Conservation (phyloP, 2,329 filamentous ascomycete genomes). For the Westerdykella aurantiaca region DNA sequence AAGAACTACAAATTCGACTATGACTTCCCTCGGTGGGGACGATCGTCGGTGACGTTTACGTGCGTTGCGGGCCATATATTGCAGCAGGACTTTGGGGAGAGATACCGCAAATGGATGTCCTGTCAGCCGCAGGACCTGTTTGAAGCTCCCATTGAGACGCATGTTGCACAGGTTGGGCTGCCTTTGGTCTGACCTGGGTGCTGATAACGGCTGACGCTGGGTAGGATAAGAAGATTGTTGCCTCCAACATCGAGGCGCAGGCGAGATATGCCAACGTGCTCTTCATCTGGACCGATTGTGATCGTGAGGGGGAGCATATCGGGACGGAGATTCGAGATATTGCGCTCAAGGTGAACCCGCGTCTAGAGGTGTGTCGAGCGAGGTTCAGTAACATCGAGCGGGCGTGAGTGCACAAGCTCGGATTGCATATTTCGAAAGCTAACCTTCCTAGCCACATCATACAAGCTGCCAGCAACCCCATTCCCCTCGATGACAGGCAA, state of each 20-base stretch:
- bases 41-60: conserved; percentile 85
- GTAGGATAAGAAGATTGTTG: conserved; percentile 73
- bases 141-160: conserved; percentile 66
- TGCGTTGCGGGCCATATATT: conserved; percentile 86
- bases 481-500: conserved; percentile 75
- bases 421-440: background rate
- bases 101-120: conserved; percentile 73
- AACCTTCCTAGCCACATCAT: conserved; percentile 65
- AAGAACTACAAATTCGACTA: conserved; percentile 95
- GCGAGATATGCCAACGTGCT: conserved; percentile 67
- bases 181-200: background rate
- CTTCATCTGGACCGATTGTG: conserved; percentile 98
- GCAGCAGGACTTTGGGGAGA: conserved; percentile 65
- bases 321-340: conserved; percentile 83
- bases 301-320: conserved; percentile 95
- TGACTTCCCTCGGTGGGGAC: conserved; percentile 78
- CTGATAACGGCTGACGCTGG: conserved; percentile 8
- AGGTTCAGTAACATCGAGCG: conserved; percentile 94
- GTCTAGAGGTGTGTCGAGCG: conserved; percentile 75
- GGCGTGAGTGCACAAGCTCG: conserved; percentile 53
- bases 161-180: conserved; percentile 56
- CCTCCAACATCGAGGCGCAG: conserved; percentile 76
- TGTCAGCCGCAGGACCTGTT: conserved; percentile 78
- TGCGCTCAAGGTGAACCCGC: conserved; percentile 65
- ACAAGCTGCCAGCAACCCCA: conserved; percentile 69